Percentiles rank a stretch among this genome's conserved stretches.
Evolutionary conservation across 1,284 basidiomycete genomes (phyloP).

Genomic region (Filobasidium uniguttulatum): DNA sequence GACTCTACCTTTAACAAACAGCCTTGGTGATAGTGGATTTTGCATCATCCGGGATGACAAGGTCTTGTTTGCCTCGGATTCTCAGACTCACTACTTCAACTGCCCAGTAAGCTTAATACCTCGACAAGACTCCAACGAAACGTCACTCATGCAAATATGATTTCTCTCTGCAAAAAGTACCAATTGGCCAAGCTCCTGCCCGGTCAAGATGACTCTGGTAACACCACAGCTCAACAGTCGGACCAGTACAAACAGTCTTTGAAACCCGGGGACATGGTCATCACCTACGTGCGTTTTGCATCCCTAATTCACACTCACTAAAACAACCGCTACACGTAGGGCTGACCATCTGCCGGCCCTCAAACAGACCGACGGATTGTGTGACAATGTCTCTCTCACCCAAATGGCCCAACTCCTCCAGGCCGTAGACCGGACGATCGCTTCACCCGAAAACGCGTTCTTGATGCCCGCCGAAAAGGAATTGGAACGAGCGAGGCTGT

Average conservation of each 20-base stretch:
- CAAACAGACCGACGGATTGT: conserved; percentile 42
- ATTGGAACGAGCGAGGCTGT: conserved; percentile 28
- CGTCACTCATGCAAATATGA: no score
- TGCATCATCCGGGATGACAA: conserved; percentile 30
- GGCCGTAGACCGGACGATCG: conserved; percentile 17
- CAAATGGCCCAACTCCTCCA: conserved; percentile 8
- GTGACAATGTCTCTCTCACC: conserved; percentile 37
- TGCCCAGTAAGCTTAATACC: conserved; percentile 26
- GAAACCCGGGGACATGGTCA: conserved; percentile 32
- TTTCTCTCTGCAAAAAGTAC: conserved; percentile 16
- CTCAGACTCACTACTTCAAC: conserved; percentile 39
- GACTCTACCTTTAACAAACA: conserved; percentile 9
- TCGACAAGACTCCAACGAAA: background rate
- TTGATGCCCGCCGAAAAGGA: conserved; percentile 23
- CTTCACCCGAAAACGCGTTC: conserved; percentile 24
- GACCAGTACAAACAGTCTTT: conserved; percentile 29
- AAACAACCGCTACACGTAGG: conserved; percentile 3
- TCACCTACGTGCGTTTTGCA: conserved; percentile 29
- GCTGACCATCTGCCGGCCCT: background rate
- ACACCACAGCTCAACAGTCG: conserved; percentile 23
- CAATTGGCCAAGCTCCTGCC: conserved; percentile 29
- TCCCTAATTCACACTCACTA: background rate
- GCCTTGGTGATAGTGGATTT: conserved; percentile 37
- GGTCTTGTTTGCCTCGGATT: conserved; percentile 22
- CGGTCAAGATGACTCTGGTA: conserved; percentile 16